Evolutionary conservation across 139 green algal species (phyloP), one percentile per base, ranked within the genome.

Genomic region (Chlamydomonas sp.): DNA sequence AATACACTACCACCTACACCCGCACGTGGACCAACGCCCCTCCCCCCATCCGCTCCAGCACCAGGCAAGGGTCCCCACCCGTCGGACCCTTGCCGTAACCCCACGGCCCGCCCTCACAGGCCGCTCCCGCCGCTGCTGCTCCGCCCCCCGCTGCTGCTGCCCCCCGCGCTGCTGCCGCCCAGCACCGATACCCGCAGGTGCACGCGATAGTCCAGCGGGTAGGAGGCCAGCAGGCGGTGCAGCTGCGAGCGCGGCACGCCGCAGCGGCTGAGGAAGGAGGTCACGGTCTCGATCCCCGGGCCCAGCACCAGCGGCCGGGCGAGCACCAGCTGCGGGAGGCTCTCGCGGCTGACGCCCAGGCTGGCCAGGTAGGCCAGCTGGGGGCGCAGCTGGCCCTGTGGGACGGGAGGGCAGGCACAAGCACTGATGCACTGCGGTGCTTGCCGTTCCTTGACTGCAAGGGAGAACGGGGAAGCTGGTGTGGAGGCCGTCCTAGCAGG

Each of bases 251-350:
- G 63, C 57, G 84, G 75, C 63, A 88, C 63, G 5, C 84, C 84
- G 75, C 58, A 57, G 63, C 84, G 84, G 2, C 64, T 63, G 18
- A 88, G 75, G 63, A 88, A 88, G 63, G 64, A n/a, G 64, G 69
- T 88, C 63, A 88, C 84, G 6, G 75, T 77, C 84, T 88, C 84
- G 16, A 88, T 88, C 49, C 84, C 84, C 1, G 74, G 75, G 0
- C 84, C 84, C 75, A 88, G 84, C 75, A 88, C 84, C 84, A 88
- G 84, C 84, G 84, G 84, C 10, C 84, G 84, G 17, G 75, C 63
- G 5, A 88, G 75, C 63, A 88, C 84, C 84, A 88, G 84, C 75
- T 31, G 69, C 16, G 75, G 63, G 12, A 88, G 63, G 57, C 63
- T 9, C 5, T 88, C 84, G 15, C 7, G 64, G 12, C 16, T 4